Evolutionary conservation across 352 stramenopile species (phyloP), one percentile per base, ranked within the genome.

Genomic region (Sclerospora graminicola): DNA sequence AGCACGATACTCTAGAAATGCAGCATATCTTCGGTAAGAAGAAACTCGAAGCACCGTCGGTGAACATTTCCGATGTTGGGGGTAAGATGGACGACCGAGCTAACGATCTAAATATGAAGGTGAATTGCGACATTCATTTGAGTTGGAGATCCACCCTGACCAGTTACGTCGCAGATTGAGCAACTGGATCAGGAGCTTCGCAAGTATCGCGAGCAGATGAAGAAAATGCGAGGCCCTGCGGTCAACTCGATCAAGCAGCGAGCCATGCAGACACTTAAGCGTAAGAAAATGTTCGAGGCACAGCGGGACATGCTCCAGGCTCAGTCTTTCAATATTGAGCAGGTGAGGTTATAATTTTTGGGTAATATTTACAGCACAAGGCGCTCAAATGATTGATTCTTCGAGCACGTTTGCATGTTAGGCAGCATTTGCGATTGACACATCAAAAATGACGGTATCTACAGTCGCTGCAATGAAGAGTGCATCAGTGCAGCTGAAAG

Each of bases 381-480:
- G 8, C n/a, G 23, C 30, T 51, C 41, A 54, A n/a, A n/a, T n/a
- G n/a, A n/a, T n/a, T 36, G 26, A 11, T 40, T 32, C 13, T 39
- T 8, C n/a, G 8, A 24, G 7, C 15, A 11, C 10, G 27, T 2
- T 8, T n/a, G 2, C 34, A 18, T 43, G 32, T 16, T 27, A 90
- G 77, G 76, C 81, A 3, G 54, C 71, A 20, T 92, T 92, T 66
- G 83, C 86, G 20, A 96, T 97, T 48, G 90, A 98, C 51, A 94
- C 74, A 36, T 88, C 88, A 35, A 94, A 91, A 39, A 89, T 95
- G 41, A 96, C 86, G 19, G 74, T 97, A 0, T 69, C 80, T 28
- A 98, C 90, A 0, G 89, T 98, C 0, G 66, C 84, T 13, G 93
- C 95, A 1, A 97, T 98, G 90, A 98, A 98, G 67, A 80, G 71